Evolutionary conservation across 2,329 filamentous ascomycete genomes (phyloP).

Genomic region (Penicillium sp.): DNA sequence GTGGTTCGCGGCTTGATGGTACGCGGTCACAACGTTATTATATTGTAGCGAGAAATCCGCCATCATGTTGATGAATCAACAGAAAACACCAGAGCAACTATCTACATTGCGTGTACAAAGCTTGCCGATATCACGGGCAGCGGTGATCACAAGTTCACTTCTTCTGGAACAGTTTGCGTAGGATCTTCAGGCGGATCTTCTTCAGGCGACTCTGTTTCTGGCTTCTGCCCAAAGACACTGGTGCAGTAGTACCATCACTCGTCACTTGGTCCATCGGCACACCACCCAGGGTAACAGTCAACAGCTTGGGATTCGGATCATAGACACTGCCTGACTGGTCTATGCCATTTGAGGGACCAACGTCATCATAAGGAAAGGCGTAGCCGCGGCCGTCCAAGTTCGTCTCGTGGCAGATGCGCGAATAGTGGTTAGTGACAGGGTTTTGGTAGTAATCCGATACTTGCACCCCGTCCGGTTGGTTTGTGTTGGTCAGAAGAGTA

Average conservation of each 20-base stretch:
- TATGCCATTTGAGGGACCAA: slow-evolving; percentile 49
- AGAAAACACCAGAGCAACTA: neutral
- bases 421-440: slow-evolving; percentile 60
- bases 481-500: slow-evolving; percentile 54
- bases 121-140: neutral
- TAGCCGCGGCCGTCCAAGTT: slow-evolving; percentile 60
- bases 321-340: slow-evolving; percentile 61
- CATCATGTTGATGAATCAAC: slow-evolving; percentile 2
- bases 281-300: slow-evolving; percentile 56
- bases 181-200: slow-evolving; percentile 4
- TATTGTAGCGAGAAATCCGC: neutral
- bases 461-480: slow-evolving; percentile 51
- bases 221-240: neutral
- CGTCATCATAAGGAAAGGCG: slow-evolving; percentile 68
- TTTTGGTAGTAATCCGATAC: slow-evolving; percentile 52
- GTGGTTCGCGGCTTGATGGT: too few species aligned
- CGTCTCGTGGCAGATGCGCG: slow-evolving; percentile 58
- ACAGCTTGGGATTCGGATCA: slow-evolving; percentile 51
- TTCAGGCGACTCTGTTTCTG: slow-evolving; percentile 6
- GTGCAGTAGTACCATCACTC: neutral
- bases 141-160: neutral
- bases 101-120: neutral
- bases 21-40: too few species aligned
- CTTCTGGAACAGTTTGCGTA: slow-evolving; percentile 11
- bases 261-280: neutral